These are phyloP conservation scores for Poa annua DNA, from an alignment of 176 grass and related monocot species.

Conservation along the genomic window DNA sequence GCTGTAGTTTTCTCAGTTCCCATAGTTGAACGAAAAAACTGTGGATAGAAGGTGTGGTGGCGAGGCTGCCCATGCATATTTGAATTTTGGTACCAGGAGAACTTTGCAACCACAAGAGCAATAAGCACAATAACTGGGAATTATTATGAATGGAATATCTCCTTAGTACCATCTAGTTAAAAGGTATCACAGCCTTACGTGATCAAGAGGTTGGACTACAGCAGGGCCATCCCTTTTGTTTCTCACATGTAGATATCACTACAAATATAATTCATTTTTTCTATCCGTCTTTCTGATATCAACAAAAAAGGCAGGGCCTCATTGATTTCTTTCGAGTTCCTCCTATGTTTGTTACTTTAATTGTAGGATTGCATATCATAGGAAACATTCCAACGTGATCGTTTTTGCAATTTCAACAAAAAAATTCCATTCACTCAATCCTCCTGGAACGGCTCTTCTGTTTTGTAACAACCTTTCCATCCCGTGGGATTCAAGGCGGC, in stretches of 20 bases:
- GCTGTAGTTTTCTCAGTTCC: background rate
- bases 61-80: background rate
- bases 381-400: background rate
- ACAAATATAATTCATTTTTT: background rate
- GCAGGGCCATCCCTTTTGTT: background rate
- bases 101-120: background rate
- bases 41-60: background rate
- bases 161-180: background rate
- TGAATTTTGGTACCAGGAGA: background rate
- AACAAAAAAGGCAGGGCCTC: background rate
- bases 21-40: background rate
- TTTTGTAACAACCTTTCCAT: constrained; percentile 4
- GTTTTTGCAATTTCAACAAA: background rate
- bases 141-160: background rate
- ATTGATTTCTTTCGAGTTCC: background rate
- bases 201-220: constrained; percentile 7
- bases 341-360: background rate
- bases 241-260: background rate
- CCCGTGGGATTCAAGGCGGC: background rate
- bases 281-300: background rate
- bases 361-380: background rate
- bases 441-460: background rate
- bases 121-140: background rate
- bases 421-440: background rate
- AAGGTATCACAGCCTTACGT: background rate